Conservation (phyloP, 306 rosid genomes). For the Cicer cuneatum region DNA sequence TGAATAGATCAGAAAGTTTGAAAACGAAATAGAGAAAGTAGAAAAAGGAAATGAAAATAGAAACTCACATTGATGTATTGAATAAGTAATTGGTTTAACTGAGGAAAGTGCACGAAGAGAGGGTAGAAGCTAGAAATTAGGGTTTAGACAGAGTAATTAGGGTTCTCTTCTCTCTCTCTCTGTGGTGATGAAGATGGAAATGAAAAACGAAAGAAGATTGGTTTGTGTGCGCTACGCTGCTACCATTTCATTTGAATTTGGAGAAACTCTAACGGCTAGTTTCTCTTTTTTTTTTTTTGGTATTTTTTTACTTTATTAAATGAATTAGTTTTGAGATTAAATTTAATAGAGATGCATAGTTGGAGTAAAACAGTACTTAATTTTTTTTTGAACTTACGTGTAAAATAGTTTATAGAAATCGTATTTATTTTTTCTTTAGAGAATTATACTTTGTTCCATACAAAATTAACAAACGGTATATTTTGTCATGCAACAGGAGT, state of each 20-base stretch:
- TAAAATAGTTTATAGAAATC: too few species aligned
- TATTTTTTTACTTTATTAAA: not conserved
- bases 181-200: slow-evolving; percentile 16
- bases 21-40: not conserved
- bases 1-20: slow-evolving; percentile 1
- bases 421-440: too few species aligned
- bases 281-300: slow-evolving; percentile 40
- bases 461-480: too few species aligned
- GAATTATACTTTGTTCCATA: too few species aligned
- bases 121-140: slow-evolving; percentile 40
- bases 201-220: slow-evolving; percentile 40
- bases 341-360: not conserved
- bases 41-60: slow-evolving; percentile 33
- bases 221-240: slow-evolving; percentile 40
- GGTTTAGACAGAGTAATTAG: slow-evolving; percentile 35
- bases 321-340: not conserved
- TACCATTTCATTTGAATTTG: slow-evolving; percentile 60
- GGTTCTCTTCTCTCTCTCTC: not conserved
- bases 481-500: too few species aligned
- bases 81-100: slow-evolving; percentile 19
- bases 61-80: slow-evolving; percentile 48
- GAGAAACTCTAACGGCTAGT: slow-evolving; percentile 81
- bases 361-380: too few species aligned
- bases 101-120: slow-evolving; percentile 7
- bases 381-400: too few species aligned